Base-by-base conservation (phyloP, 2,329 filamentous ascomycete genomes). In the Colletotrichum sojae region DNA sequence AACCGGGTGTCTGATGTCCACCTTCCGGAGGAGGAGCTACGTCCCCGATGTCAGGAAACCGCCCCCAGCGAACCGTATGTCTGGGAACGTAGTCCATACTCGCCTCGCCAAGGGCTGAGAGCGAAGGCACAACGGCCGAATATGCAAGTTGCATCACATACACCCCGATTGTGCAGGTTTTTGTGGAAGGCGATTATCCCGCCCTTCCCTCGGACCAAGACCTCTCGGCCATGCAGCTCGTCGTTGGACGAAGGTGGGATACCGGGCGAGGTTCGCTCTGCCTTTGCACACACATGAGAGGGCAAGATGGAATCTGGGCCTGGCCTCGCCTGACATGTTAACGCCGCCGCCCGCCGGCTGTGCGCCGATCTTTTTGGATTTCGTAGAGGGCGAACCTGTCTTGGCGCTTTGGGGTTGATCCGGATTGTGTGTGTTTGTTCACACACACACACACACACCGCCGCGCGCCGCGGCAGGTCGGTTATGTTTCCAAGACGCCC, bases 331-430 rank as follows among this genome's bases (percentile, higher is more conserved):
- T 69, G 67, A 56, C 67, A 69, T 66, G 62, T 52, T 66, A 62
- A 51, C 49, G 61, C 61, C 61, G 60, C 20, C 61, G 27, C 31
- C 49, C 59, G 25, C 39, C 56, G 16, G 53, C 43, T 60, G 49
- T 60, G 43, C 49, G 45, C 48, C 55, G 61, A 56, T 46, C 54
- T 60, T 40, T 54, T 43, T 60, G 15, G 18, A 27, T 45, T 45
- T 45, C 54, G 52, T 52, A 43, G 55, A 39, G 45, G 64, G 64
- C 25, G 45, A 52, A 25, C 13, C 22, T 43, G 54, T 22, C 55
- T 60, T 69, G 62, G 62, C 55, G 67, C 67, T 66, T 36, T 69
- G 67, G 55, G 62, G 55, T 3, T 25, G 52, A 60, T 48, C 67
- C 67, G 40, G 62, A 39, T 25, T 25, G 22, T 25, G 22, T 25